Evolutionary conservation across 2,329 filamentous ascomycete genomes (phyloP).

Genomic region (Colletotrichum sojae): DNA sequence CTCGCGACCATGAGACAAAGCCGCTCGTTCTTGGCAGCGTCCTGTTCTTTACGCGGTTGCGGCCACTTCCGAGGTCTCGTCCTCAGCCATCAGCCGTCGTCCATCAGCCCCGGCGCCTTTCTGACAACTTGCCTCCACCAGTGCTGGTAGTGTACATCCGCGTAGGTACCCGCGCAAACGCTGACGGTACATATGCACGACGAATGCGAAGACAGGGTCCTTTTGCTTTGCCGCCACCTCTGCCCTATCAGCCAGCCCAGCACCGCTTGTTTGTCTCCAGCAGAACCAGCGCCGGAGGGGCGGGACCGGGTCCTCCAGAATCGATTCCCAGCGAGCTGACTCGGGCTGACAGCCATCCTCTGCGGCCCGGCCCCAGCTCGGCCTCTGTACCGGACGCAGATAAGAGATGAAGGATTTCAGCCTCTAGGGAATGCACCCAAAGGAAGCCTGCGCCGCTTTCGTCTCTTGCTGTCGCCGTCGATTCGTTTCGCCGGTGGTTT

Average conservation of each 20-base stretch:
- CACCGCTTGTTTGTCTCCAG: constrained; percentile 16
- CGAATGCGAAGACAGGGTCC: constrained; percentile 16
- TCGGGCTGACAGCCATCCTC: constrained; percentile 18
- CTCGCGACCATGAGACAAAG: constrained; percentile 11
- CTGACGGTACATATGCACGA: constrained; percentile 18
- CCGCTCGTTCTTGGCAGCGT: constrained; percentile 1
- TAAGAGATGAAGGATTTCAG: constrained; percentile 25
- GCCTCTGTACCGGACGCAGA: constrained; percentile 18
- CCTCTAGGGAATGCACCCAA: not conserved
- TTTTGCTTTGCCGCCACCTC: not conserved
- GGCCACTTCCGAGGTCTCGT: constrained; percentile 27
- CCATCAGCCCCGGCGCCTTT: constrained; percentile 21
- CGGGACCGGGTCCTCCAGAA: constrained; percentile 24
- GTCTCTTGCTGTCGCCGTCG: not conserved
- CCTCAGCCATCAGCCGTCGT: constrained; percentile 20
- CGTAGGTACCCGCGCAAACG: not conserved
- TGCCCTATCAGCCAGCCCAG: constrained; percentile 25
- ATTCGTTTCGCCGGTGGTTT: not conserved
- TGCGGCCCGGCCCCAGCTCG: constrained; percentile 14
- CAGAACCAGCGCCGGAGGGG: constrained; percentile 10
- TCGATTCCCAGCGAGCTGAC: constrained; percentile 20
- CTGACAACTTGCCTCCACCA: not conserved
- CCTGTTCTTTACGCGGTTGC: constrained; percentile 14
- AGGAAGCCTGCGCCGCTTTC: constrained; percentile 11
- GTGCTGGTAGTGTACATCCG: not conserved